Percentiles rank a stretch among this genome's conserved stretches.
These are phyloP conservation scores for Salix purpurea DNA, from an alignment of 345 rosid species.

Conservation along the genomic window DNA sequence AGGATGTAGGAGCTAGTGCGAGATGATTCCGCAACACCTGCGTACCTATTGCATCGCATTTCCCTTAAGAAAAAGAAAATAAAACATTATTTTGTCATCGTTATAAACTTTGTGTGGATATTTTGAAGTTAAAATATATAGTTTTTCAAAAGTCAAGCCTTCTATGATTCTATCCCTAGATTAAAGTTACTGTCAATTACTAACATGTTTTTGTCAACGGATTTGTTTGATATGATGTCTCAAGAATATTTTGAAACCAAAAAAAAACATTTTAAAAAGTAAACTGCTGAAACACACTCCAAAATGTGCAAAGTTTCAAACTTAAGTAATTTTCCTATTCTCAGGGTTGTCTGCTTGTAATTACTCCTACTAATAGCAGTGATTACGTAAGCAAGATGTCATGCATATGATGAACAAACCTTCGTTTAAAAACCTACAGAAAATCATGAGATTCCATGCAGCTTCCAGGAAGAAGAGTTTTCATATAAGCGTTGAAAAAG, in stretches of 20 bases:
- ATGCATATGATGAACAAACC: background rate
- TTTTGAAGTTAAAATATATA: too few relatives aligned
- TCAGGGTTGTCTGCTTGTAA: background rate
- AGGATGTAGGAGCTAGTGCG: too few relatives aligned
- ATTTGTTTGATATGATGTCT: too few relatives aligned
- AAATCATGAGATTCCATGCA: constrained; percentile 26
- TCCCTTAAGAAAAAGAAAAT: too few relatives aligned
- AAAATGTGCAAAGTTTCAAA: too few relatives aligned
- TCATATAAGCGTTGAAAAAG: constrained; percentile 10
- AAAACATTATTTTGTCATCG: background rate
- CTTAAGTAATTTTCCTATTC: background rate
- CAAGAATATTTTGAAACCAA: too few relatives aligned
- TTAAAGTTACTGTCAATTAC: background rate
- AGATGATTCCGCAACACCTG: too few relatives aligned
- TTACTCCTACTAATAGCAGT: background rate
- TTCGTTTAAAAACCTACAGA: background rate
- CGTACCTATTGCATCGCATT: too few relatives aligned
- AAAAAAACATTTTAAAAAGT: too few relatives aligned
- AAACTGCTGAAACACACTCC: too few relatives aligned
- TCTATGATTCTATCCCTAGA: too few relatives aligned
- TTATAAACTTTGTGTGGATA: background rate
- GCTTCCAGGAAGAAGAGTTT: constrained; percentile 52
- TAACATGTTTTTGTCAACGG: background rate
- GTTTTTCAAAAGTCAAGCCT: too few relatives aligned
- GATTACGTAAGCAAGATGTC: background rate